phyloP scores from a whole-genome alignment of 73 alveolate species.

The Stentor roeselii region DNA sequence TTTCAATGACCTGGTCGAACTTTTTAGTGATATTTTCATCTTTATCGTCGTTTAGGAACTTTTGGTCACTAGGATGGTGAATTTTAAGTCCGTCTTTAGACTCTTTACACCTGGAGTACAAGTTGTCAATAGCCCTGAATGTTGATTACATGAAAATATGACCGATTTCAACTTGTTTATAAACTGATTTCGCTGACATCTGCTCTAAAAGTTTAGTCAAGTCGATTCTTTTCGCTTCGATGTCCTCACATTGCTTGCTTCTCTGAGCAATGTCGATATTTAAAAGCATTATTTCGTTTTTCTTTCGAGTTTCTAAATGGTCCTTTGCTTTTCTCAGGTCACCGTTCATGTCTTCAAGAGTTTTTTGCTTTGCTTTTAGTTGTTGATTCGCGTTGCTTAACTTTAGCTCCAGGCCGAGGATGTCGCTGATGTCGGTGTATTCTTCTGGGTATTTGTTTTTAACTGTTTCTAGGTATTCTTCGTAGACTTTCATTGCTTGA shows the following conservation, averaged over 20 bases:
- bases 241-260: slow-evolving; percentile 37
- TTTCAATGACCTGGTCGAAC: background rate
- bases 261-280: slow-evolving; percentile 46
- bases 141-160: slow-evolving; percentile 4
- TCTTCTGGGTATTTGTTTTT: slow-evolving; percentile 68
- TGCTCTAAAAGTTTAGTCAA: slow-evolving; percentile 7
- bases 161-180: slow-evolving; percentile 20
- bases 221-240: slow-evolving; percentile 40
- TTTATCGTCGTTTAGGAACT: background rate
- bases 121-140: slow-evolving; percentile 32
- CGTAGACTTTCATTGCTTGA: slow-evolving; percentile 68
- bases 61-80: background rate
- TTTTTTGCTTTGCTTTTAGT: slow-evolving; percentile 35
- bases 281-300: slow-evolving; percentile 36
- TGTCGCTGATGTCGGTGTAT: slow-evolving; percentile 68
- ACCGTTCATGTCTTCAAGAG: slow-evolving; percentile 32
- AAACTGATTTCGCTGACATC: background rate
- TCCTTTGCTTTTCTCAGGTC: slow-evolving; percentile 24
- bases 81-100: slow-evolving; percentile 28
- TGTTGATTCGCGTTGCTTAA: slow-evolving; percentile 40
- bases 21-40: slow-evolving; percentile 3
- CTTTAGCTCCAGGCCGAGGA: slow-evolving; percentile 60
- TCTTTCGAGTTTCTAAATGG: slow-evolving; percentile 29
- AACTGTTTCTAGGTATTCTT: slow-evolving; percentile 73
- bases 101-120: slow-evolving; percentile 20